Conservation (phyloP, 345 rosid genomes). For the Syzygium jambos region DNA sequence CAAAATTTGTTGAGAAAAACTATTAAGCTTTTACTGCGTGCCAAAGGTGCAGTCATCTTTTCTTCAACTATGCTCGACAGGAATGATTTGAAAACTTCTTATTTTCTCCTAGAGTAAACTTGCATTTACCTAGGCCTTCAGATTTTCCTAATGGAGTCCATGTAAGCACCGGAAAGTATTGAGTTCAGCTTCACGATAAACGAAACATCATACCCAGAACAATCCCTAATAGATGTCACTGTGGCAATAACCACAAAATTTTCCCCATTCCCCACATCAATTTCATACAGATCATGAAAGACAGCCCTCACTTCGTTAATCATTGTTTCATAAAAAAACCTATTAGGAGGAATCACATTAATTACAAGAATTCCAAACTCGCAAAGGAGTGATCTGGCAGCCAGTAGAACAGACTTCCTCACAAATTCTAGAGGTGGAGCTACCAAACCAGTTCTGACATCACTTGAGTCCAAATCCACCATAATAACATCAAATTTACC, state of each 20-base stretch:
- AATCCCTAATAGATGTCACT: background rate
- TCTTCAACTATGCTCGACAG: background rate
- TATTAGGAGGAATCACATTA: slow-evolving; percentile 55
- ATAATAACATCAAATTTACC: slow-evolving; percentile 54
- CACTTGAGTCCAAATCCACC: slow-evolving; percentile 74
- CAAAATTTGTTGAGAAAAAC: background rate
- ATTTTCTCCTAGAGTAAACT: background rate
- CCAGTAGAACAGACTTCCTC: slow-evolving; percentile 30
- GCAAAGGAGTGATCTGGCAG: slow-evolving; percentile 42
- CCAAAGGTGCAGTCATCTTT: background rate
- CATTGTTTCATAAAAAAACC: slow-evolving; percentile 27
- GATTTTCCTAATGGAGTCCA: slow-evolving; percentile 44
- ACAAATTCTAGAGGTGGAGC: slow-evolving; percentile 73
- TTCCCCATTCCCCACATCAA: slow-evolving; percentile 64
- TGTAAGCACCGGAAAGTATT: slow-evolving; percentile 22
- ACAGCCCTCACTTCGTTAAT: slow-evolving; percentile 21
- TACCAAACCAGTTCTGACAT: slow-evolving; percentile 37
- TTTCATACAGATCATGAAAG: slow-evolving; percentile 61
- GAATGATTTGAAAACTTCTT: background rate
- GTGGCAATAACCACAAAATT: slow-evolving; percentile 58
- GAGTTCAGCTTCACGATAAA: slow-evolving; percentile 25
- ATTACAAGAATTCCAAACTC: slow-evolving; percentile 48
- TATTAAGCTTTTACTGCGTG: background rate
- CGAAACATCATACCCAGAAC: slow-evolving; percentile 8
- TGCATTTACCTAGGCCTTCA: background rate